These are phyloP conservation scores for Colletotrichum sp. DNA, from an alignment of 2,329 filamentous ascomycete species.

Conservation along the genomic window DNA sequence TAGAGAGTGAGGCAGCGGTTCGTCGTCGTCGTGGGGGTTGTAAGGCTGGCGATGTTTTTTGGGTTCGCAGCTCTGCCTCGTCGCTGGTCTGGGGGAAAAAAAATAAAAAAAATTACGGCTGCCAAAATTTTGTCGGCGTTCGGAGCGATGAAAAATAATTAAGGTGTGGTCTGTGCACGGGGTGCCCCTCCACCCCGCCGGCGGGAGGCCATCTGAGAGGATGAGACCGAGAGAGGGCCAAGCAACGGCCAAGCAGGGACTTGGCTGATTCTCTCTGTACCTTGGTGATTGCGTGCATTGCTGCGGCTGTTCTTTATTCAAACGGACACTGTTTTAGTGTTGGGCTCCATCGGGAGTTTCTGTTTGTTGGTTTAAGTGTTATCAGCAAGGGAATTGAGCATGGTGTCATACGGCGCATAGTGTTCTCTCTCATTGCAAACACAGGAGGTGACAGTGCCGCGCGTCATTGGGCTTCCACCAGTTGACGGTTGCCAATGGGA, in stretches of 20 bases:
- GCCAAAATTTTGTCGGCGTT: constrained; percentile 28
- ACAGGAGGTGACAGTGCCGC: neutral
- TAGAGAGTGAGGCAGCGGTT: neutral
- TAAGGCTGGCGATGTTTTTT: constrained; percentile 2
- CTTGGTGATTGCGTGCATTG: neutral
- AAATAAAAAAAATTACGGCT: constrained; percentile 11
- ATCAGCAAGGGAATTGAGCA: no score
- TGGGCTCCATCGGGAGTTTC: neutral
- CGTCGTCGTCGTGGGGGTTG: neutral
- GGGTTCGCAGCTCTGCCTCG: neutral
- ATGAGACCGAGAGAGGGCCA: neutral
- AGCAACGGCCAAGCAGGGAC: neutral
- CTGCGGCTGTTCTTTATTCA: neutral
- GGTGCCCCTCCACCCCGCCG: constrained; percentile 24
- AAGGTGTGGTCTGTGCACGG: constrained; percentile 34
- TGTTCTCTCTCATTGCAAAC: neutral
- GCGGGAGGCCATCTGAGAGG: constrained; percentile 8
- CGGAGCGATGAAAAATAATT: constrained; percentile 23
- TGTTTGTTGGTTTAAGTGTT: neutral
- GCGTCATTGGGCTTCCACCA: neutral
- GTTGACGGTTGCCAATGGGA: neutral
- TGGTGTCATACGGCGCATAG: neutral
- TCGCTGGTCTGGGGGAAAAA: neutral
- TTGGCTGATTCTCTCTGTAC: neutral
- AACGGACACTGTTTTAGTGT: neutral